These are phyloP conservation scores for Chamaecrista fasciculata DNA, from an alignment of 306 rosid species.

Conservation along the genomic window DNA sequence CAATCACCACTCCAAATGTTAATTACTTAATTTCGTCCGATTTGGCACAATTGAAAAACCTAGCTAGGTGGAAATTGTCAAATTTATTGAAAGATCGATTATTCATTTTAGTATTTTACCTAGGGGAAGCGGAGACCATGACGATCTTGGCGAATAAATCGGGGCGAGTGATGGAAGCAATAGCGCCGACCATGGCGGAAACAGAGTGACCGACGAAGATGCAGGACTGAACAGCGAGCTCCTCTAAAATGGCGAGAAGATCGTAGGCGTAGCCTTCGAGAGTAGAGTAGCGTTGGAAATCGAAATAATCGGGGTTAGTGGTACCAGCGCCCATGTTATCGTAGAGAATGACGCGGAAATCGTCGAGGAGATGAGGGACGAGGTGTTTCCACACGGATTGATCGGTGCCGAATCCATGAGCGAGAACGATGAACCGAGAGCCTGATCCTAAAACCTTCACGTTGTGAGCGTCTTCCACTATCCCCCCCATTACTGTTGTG, in stretches of 20 bases:
- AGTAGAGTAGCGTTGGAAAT: constrained; percentile 37
- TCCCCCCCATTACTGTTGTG: too few species aligned
- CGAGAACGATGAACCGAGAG: constrained; percentile 35
- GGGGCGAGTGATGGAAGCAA: constrained; percentile 44
- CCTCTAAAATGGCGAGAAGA: constrained; percentile 39
- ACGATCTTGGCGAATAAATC: constrained; percentile 38
- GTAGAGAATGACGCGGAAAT: constrained; percentile 37
- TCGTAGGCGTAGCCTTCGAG: constrained; percentile 43
- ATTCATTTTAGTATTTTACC: too few species aligned
- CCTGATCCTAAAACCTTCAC: constrained; percentile 41
- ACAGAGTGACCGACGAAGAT: constrained; percentile 42
- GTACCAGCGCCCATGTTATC: constrained; percentile 53
- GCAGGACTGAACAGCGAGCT: constrained; percentile 34
- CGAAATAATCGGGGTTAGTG: constrained; percentile 50
- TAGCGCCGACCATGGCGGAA: constrained; percentile 39
- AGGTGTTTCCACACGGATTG: constrained; percentile 49
- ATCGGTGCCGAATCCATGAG: constrained; percentile 47
- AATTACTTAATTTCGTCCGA: too few species aligned
- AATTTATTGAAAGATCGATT: too few species aligned
- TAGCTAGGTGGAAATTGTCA: too few species aligned
- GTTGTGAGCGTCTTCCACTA: constrained; percentile 48
- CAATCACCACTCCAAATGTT: too few species aligned
- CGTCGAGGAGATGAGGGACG: constrained; percentile 42
- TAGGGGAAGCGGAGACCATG: constrained; percentile 39
- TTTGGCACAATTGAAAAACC: too few species aligned